These are phyloP conservation scores for Rutstroemia sydowiana DNA, from an alignment of 2,329 filamentous ascomycete genomes.

Conservation along the genomic window DNA sequence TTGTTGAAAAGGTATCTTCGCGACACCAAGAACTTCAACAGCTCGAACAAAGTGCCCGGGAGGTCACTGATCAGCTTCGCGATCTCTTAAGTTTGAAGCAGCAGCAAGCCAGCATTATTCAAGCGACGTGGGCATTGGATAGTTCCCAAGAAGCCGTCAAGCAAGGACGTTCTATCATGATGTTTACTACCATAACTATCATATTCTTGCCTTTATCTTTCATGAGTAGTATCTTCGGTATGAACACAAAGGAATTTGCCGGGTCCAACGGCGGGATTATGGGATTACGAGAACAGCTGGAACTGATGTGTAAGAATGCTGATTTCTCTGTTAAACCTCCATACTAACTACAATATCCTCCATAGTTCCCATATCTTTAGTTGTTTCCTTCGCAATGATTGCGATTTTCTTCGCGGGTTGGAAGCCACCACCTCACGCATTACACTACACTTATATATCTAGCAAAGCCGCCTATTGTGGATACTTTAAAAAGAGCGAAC, in stretches of 20 bases:
- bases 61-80: slow-evolving; percentile 8
- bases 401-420: too few species aligned
- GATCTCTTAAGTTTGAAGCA: slow-evolving; percentile 39
- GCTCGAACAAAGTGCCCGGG: neutral
- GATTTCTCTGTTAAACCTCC: neutral
- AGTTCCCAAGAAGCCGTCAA: neutral
- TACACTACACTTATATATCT: too few species aligned
- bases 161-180: slow-evolving; percentile 3
- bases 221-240: slow-evolving; percentile 5
- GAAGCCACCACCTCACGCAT: too few species aligned
- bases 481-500: too few species aligned
- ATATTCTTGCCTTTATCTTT: slow-evolving; percentile 4
- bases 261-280: neutral
- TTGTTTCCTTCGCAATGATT: too few species aligned
- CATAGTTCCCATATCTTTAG: too few species aligned
- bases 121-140: slow-evolving; percentile 26
- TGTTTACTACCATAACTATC: slow-evolving; percentile 2
- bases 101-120: slow-evolving; percentile 38
- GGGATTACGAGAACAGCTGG: neutral
- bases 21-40: neutral
- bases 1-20: neutral
- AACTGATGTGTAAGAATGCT: neutral
- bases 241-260: neutral
- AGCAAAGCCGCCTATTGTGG: too few species aligned
- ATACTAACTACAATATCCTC: too few species aligned